phyloP scores from a whole-genome alignment of 2,329 filamentous ascomycete species.

The Pseudogymnoascus sp. region DNA sequence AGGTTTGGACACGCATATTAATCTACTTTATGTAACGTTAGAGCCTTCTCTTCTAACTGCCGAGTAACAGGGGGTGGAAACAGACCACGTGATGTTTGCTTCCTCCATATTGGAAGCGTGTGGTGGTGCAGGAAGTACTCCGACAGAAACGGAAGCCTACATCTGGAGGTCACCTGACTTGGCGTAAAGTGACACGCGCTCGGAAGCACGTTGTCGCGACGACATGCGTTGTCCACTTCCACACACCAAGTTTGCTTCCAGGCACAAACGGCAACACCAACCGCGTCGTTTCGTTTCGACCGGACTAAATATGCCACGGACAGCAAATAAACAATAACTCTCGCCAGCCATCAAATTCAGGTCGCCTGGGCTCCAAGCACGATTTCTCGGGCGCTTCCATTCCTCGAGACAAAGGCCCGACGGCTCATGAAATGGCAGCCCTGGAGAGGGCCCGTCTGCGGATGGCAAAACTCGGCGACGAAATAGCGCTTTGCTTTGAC shows the following conservation, averaged over 20 bases:
- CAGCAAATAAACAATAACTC: background rate
- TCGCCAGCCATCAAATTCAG: background rate
- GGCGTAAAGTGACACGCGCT: conserved; percentile 6
- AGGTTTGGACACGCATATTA: background rate
- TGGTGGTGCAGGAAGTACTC: background rate
- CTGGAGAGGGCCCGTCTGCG: background rate
- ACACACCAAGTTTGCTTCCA: conserved; percentile 2
- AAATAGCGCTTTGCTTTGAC: background rate
- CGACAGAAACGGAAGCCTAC: background rate
- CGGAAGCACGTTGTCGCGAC: conserved; percentile 4
- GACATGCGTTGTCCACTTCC: conserved; percentile 3
- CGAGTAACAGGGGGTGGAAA: background rate
- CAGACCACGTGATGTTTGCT: background rate
- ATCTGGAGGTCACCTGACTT: background rate
- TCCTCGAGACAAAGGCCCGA: background rate
- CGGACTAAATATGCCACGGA: background rate
- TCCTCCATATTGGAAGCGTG: background rate
- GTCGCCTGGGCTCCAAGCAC: background rate
- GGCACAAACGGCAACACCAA: background rate
- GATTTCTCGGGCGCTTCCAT: background rate
- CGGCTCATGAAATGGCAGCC: background rate
- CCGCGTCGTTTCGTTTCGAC: background rate
- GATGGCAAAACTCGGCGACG: background rate
- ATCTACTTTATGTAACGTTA: background rate
- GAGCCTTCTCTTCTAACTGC: background rate